Evolutionary conservation across 2,329 filamentous ascomycete species (phyloP).

Genomic region (Xylariales sp.): DNA sequence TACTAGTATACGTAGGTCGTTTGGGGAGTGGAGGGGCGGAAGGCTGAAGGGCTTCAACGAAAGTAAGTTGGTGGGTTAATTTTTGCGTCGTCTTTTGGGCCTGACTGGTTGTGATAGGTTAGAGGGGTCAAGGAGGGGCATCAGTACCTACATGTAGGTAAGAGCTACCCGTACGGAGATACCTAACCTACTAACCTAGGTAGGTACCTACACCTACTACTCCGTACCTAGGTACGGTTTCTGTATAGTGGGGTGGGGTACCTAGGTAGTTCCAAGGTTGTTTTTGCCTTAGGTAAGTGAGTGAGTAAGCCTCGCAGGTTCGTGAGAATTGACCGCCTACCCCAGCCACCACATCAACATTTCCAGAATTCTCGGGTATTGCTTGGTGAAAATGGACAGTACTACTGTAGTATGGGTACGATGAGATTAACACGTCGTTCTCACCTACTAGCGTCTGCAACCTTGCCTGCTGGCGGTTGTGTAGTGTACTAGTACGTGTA

Average conservation of each 20-base stretch:
- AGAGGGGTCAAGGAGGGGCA: constrained; percentile 15
- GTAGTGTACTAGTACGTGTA: too few relatives aligned
- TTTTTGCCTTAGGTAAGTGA: neutral
- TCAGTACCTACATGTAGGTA: too few relatives aligned
- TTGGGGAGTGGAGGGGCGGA: constrained; percentile 25
- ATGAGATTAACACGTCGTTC: neutral
- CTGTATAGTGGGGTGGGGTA: neutral
- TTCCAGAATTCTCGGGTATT: too few relatives aligned
- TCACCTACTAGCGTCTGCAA: neutral
- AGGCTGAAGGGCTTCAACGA: constrained; percentile 26
- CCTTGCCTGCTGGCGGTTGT: neutral
- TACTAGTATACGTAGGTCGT: neutral
- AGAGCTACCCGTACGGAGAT: too few relatives aligned
- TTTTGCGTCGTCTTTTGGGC: neutral
- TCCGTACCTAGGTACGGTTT: too few relatives aligned
- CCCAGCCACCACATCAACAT: neutral
- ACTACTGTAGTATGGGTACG: neutral
- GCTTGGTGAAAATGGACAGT: too few relatives aligned
- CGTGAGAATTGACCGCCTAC: neutral
- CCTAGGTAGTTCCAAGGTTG: too few relatives aligned
- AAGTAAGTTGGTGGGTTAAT: neutral
- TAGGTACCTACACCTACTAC: too few relatives aligned
- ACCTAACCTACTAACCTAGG: too few relatives aligned
- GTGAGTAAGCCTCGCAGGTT: neutral
- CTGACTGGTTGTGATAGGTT: constrained; percentile 20